Conservation (phyloP, 2,329 filamentous ascomycete genomes). For the Fusarium sp. region DNA sequence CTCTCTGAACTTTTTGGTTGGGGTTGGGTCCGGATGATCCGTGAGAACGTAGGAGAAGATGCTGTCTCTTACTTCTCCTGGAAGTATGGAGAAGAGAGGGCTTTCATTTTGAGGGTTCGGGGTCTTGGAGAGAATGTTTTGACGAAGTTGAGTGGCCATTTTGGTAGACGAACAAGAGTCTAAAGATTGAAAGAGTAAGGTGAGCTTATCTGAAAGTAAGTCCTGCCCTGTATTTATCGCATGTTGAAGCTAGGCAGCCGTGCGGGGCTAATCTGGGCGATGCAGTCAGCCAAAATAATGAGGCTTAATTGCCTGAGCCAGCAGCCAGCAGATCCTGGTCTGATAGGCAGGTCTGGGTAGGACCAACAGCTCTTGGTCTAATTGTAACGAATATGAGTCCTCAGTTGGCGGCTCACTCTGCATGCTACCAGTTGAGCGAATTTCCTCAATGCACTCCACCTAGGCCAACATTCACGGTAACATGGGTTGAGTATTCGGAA, state of each 20-base stretch:
- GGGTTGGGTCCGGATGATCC: slow-evolving; percentile 52
- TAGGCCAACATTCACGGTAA: not conserved
- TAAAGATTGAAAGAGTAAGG: not conserved
- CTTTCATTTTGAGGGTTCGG: slow-evolving; percentile 25
- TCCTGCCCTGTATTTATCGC: not conserved
- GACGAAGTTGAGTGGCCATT: not conserved
- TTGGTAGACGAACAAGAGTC: not conserved
- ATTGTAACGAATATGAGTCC: not conserved
- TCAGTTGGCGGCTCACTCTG: not conserved
- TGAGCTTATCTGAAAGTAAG: not conserved
- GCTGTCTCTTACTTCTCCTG: slow-evolving; percentile 61
- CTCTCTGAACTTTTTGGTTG: slow-evolving; percentile 42
- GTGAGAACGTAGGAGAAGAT: slow-evolving; percentile 60
- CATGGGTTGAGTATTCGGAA: no score
- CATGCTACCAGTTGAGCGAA: not conserved
- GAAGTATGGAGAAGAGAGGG: slow-evolving; percentile 55
- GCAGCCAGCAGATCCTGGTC: not conserved
- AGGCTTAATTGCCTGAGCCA: not conserved
- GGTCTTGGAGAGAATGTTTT: not conserved
- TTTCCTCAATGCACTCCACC: not conserved
- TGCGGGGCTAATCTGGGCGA: slow-evolving; percentile 20
- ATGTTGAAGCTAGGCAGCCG: slow-evolving; percentile 14
- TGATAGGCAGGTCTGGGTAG: not conserved
- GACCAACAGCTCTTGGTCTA: not conserved
- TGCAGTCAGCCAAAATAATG: not conserved